A percentile compares a stretch with the other conserved stretches of the same genome.
phyloP scores from a whole-genome alignment of 2,329 filamentous ascomycete species.

The Fusarium haematococcum region DNA sequence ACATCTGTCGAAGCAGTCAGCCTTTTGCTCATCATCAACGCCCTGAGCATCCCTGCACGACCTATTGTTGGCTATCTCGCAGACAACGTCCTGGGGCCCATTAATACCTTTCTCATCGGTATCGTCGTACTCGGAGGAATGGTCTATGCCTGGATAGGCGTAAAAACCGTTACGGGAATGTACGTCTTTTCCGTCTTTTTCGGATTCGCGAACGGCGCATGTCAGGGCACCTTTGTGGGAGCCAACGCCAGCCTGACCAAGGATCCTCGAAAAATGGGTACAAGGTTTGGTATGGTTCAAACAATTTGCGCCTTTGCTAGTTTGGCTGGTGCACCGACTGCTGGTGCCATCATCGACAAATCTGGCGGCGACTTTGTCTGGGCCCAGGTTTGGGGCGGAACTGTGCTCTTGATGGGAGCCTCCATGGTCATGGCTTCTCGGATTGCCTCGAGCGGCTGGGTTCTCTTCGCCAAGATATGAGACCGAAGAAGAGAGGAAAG shows the following conservation, averaged over 20 bases:
- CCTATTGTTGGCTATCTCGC: constrained; percentile 69
- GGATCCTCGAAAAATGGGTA: constrained; percentile 56
- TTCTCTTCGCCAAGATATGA: constrained; percentile 51
- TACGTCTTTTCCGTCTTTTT: constrained; percentile 48
- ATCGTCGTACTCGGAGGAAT: constrained; percentile 45
- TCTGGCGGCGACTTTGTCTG: constrained; percentile 50
- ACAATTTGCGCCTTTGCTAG: constrained; percentile 56
- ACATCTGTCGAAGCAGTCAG: constrained; percentile 63
- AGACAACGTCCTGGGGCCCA: constrained; percentile 62
- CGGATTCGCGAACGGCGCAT: constrained; percentile 43
- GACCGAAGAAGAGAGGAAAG: not conserved
- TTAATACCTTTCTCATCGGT: constrained; percentile 57
- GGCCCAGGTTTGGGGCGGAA: constrained; percentile 61
- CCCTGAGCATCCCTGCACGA: constrained; percentile 68
- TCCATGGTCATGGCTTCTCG: constrained; percentile 49
- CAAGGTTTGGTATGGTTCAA: constrained; percentile 57
- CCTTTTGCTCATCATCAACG: constrained; percentile 75
- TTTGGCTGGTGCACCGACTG: constrained; percentile 55
- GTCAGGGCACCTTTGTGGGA: constrained; percentile 50
- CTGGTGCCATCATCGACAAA: constrained; percentile 47
- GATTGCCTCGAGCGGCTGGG: constrained; percentile 51
- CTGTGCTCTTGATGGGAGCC: constrained; percentile 52
- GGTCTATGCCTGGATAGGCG: constrained; percentile 48
- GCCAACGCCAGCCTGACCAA: constrained; percentile 54
- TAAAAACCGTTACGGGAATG: constrained; percentile 41